Base-by-base conservation (phyloP, 2,329 filamentous ascomycete genomes). In the Aspergillus sergii region DNA sequence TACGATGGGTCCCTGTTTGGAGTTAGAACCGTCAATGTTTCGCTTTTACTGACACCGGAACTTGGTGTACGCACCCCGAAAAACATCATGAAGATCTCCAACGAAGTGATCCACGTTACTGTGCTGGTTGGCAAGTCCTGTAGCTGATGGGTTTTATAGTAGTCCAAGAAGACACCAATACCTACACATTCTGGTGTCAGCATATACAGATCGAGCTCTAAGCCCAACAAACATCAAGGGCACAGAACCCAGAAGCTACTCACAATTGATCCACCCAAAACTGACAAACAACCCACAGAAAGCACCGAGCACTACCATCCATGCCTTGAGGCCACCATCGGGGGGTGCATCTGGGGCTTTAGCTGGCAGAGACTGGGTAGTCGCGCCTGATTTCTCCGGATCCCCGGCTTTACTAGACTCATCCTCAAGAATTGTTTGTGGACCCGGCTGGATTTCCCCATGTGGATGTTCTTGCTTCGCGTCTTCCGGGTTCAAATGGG, bases 231-330 rank as follows among this genome's bases (percentile, higher is more conserved):
- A 70, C 68, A 28, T 72, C 41, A 60, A 74, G 26, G 73, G 68
- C 43, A 71, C 72, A 28, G 74, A 72, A 46, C 70, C 70, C 73
- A 50, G 3, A 48, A 16, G 11, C 9, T 21, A 66, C 71, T 76
- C 75, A 77, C 81, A 82, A 60, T 82, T 83, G 60, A 82, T 81
- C 80, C 81, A 84, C 26, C 83, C 83, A 71, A 84, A 85, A 65
- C 78, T 82, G 59, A 79, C 79, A 67, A 85, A 85, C 54, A 84
- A 66, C 58, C 76, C 78, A 32, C 76, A 80, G 69, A 79, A 83
- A 0, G 75, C 79, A 34, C 83, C 84, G 1, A 81, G 67, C 67
- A 89, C 86, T 1, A 84, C 83, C 43, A 71, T 59, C 75, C 75
- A 78, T 50, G 75, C 75, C n/a, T 69, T 57, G 7, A 67, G 16